Conservation (phyloP, 2,329 filamentous ascomycete genomes). For the Penicillium rolfsii region DNA sequence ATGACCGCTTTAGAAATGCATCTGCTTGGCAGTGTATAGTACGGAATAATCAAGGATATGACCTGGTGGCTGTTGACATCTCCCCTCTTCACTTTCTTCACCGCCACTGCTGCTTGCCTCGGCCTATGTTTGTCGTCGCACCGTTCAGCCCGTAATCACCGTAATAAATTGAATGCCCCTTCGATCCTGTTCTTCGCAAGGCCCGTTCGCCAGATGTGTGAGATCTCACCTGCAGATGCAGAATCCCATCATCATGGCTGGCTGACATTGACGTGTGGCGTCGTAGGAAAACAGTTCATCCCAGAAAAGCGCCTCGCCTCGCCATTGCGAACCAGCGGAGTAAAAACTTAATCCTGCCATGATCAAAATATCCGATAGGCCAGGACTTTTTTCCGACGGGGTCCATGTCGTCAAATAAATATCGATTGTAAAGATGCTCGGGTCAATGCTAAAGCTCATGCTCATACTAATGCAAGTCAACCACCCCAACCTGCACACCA, state of each 20-base stretch:
- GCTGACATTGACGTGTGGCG: conserved; percentile 1
- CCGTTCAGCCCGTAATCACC: not conserved
- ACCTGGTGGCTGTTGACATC: conserved; percentile 8
- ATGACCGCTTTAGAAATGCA: conserved; percentile 34
- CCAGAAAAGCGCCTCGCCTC: not conserved
- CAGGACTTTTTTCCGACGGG: not conserved
- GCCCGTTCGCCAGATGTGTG: not conserved
- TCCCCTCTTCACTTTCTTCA: not conserved
- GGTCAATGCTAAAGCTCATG: too few species aligned
- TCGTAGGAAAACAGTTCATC: conserved; percentile 4
- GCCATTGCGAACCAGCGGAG: conserved; percentile 2
- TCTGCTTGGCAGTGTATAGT: conserved; percentile 34
- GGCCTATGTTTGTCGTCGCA: not conserved
- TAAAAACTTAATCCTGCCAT: not conserved
- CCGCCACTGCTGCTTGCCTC: not conserved
- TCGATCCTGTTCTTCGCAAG: not conserved
- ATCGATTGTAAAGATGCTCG: too few species aligned
- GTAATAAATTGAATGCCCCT: not conserved
- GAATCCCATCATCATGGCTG: not conserved
- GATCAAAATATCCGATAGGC: not conserved
- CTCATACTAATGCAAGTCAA: conserved; percentile 20
- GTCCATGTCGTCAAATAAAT: not conserved
- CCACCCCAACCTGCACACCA: conserved; percentile 59
- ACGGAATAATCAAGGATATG: conserved; percentile 27
- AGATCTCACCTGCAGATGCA: not conserved